Conservation (phyloP, 1,139 yeast genomes). For the Nadsonia starkeyi-henricii region DNA sequence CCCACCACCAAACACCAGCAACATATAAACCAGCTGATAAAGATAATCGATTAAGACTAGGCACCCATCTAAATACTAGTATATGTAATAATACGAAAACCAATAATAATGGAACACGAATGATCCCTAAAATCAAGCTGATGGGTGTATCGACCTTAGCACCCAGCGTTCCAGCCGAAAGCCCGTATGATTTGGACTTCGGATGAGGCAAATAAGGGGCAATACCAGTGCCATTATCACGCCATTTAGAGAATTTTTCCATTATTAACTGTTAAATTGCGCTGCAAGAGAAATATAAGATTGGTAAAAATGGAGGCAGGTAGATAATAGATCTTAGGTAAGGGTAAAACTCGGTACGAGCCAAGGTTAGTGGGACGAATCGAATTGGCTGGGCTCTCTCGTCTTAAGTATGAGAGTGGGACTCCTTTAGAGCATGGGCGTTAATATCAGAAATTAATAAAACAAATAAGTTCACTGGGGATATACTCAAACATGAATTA, state of each 20-base stretch:
- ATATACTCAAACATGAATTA: too few species aligned
- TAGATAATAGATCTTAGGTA: too few species aligned
- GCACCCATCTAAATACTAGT: conserved; percentile 9
- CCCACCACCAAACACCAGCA: conserved; percentile 6
- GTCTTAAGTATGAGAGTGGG: too few species aligned
- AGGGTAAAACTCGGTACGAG: too few species aligned
- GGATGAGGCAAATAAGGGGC: conserved; percentile 25
- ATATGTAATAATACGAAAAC: conserved; percentile 10
- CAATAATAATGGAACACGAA: conserved; percentile 16
- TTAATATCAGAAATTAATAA: too few species aligned
- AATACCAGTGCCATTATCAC: conserved; percentile 29
- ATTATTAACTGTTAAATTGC: conserved; percentile 10
- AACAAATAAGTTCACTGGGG: too few species aligned
- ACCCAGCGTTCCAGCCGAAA: conserved; percentile 4
- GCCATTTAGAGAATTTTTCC: conserved; percentile 29
- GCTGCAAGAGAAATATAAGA: too few species aligned
- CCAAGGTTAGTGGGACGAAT: too few species aligned
- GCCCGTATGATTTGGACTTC: conserved; percentile 7
- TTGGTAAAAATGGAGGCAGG: too few species aligned
- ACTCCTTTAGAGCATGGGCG: too few species aligned
- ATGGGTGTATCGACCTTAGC: conserved; percentile 7
- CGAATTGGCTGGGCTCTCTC: too few species aligned
- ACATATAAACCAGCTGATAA: conserved; percentile 7
- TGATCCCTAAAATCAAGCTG: conserved; percentile 11
- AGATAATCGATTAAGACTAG: conserved; percentile 7